A percentile compares a stretch with the other conserved stretches of the same genome.
phyloP scores from a whole-genome alignment of 129 eudicot species.

The Chrysanthemum seticuspe region DNA sequence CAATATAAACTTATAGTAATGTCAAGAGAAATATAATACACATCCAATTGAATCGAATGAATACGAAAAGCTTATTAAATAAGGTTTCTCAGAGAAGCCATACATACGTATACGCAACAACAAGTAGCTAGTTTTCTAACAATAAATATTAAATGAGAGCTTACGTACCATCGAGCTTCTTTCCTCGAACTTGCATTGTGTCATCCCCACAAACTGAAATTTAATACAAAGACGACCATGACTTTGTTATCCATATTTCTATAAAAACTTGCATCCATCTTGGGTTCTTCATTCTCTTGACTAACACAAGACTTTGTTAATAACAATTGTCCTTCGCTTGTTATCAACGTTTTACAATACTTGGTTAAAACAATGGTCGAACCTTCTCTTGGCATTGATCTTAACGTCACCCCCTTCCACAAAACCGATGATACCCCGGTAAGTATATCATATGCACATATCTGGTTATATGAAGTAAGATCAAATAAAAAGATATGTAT shows the following conservation, averaged over 20 bases:
- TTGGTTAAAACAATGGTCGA: conserved; percentile 14
- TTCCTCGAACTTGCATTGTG: conserved; percentile 18
- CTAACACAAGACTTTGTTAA: conserved; percentile 11
- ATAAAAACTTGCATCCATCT: conserved; percentile 11
- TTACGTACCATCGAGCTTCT: not conserved
- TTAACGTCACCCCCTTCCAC: conserved; percentile 24
- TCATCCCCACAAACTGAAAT: not conserved
- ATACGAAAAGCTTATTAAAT: not conserved
- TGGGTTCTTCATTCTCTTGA: conserved; percentile 19
- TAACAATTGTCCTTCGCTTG: conserved; percentile 8
- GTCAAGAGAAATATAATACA: not conserved
- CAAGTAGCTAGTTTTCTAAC: conserved; percentile 7
- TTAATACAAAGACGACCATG: conserved; percentile 23
- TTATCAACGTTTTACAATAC: too few relatives aligned
- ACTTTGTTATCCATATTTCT: conserved; percentile 1
- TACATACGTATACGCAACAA: conserved; percentile 8
- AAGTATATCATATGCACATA: conserved; percentile 5
- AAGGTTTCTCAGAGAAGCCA: not conserved
- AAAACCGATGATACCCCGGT: conserved; percentile 20
- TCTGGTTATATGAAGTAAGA: too few relatives aligned
- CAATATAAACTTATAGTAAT: not conserved
- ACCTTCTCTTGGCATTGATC: conserved; percentile 22
- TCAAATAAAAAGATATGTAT: too few relatives aligned
- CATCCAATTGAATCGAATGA: not conserved
- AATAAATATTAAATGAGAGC: not conserved